Base-by-base conservation (phyloP, 2,329 filamentous ascomycete species). In the Epicoccum nigrum region DNA sequence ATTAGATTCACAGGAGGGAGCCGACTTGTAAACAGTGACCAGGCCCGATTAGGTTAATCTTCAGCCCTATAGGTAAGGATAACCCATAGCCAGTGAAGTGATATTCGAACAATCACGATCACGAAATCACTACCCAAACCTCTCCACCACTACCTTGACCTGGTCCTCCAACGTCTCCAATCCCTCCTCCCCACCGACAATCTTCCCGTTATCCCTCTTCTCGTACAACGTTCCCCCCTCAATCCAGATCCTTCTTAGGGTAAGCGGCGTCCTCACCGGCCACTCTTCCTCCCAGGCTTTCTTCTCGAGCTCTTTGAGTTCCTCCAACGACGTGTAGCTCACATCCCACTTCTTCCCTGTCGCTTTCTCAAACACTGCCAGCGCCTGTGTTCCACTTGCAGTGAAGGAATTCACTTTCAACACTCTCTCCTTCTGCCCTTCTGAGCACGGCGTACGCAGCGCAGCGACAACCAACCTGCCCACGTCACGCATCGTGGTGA, bases 401-500 rank as follows among this genome's bases (percentile, higher is more conserved):
- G 86, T 86, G 58, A 90, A 91, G 0, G 87, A 90, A 63, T 90
- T 87, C 1, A 90, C 85, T 51, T 83, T 86, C 27, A 90, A 72
- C 0, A 83, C 80, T 45, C 81, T 79, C 77, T 0, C 83, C 77
- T 5, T 13, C 7, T 31, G 71, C 76, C 8, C 79, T 70, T 2
- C 11, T 9, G 4, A 7, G 13, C 8, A 30, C 0, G 48, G 83
- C 51, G 86, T 81, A 13, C 76, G 77, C 12, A 90, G 77, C 0
- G 86, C 81, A 0, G 83, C 83, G 1, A 85, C 83, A 1, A 90
- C 79, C 19, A 87, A 79, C 47, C 82, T 85, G 4, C 87, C 88
- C 8, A 90, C 86, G 62, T 92, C 89, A 17, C 77, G 75, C 83
- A 89, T 89, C 2, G 84, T 87, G 2, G 86, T 90, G 61, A 92